A percentile compares a stretch with the other conserved stretches of the same genome.
Conservation (phyloP, 371 early-diverging fungal genomes). For the Mortierella sp. region DNA sequence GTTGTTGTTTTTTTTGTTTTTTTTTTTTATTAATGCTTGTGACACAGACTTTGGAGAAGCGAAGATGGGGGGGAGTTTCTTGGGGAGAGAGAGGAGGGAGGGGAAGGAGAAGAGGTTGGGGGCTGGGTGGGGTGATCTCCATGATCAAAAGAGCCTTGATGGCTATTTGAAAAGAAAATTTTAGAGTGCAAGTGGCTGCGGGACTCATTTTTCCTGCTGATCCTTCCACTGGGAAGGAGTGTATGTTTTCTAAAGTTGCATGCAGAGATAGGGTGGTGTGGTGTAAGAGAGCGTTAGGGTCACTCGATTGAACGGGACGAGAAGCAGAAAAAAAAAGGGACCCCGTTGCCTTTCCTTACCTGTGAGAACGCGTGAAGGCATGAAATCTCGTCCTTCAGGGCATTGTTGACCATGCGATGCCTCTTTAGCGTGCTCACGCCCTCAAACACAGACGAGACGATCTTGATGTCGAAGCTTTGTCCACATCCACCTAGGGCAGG, state of each 20-base stretch:
- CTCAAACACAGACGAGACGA: constrained; percentile 77
- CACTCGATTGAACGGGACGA: not conserved
- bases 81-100: not conserved
- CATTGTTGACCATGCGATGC: constrained; percentile 83
- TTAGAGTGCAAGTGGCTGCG: too few species aligned
- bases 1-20: constrained; percentile 75
- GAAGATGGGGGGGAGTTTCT: not conserved
- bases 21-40: too few species aligned
- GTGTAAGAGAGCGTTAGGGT: not conserved
- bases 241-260: constrained; percentile 67
- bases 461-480: constrained; percentile 80
- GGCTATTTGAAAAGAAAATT: not conserved
- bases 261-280: not conserved
- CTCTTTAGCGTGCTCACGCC: constrained; percentile 76
- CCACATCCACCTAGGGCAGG: constrained; percentile 80
- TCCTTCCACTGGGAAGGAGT: constrained; percentile 78
- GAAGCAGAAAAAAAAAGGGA: not conserved
- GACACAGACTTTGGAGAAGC: too few species aligned
- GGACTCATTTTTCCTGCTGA: constrained; percentile 9
- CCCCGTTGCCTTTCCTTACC: constrained; percentile 58
- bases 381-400: constrained; percentile 78
- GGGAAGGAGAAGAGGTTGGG: not conserved
- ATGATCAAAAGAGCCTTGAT: too few species aligned
- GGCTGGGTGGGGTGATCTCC: not conserved
- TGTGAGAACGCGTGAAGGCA: constrained; percentile 87